These are phyloP conservation scores for Angophora floribunda DNA, from an alignment of 345 rosid genomes.

Conservation along the genomic window DNA sequence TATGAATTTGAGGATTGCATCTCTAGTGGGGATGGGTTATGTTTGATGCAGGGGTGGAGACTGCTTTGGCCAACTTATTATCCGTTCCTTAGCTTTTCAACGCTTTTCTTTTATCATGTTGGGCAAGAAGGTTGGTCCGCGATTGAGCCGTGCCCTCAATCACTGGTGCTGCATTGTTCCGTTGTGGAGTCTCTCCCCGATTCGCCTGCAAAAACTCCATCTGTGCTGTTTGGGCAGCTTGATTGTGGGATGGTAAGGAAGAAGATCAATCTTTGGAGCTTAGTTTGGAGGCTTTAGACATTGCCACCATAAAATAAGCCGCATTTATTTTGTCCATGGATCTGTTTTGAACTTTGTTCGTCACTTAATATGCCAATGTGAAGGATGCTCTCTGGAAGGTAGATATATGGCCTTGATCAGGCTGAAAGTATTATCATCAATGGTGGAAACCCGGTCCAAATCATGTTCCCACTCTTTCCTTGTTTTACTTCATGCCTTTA, in stretches of 20 bases:
- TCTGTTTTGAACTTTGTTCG: neutral
- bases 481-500: neutral
- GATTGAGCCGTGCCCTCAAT: accelerated
- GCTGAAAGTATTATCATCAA: neutral
- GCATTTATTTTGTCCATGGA: neutral
- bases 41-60: neutral
- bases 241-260: neutral
- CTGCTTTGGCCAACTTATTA: neutral
- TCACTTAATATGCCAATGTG: neutral
- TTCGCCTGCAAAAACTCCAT: neutral
- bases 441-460: accelerated
- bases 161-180: accelerated
- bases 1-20: neutral
- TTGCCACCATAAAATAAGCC: neutral
- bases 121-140: neutral
- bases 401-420: neutral
- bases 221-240: neutral
- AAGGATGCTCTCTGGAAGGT: neutral
- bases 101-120: neutral
- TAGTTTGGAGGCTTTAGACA: neutral
- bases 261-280: neutral
- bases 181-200: accelerated
- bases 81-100: neutral
- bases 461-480: neutral
- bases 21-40: neutral